Evolutionary conservation across 2,329 filamentous ascomycete species (phyloP).

Genomic region (Phaeophleospora eucalypticola): DNA sequence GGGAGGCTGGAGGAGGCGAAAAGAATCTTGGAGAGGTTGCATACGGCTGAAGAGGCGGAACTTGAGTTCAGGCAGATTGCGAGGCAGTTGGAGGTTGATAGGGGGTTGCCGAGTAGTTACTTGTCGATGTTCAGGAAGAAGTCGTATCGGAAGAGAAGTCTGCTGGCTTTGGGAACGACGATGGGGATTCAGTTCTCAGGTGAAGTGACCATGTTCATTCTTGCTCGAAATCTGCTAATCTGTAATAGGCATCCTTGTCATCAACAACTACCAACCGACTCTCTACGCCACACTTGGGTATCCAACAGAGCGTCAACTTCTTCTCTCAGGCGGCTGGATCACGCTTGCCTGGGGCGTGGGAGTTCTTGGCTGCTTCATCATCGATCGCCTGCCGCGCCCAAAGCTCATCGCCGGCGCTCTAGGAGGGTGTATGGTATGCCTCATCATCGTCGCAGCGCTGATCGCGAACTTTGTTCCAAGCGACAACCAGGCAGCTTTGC

Average conservation of each 20-base stretch:
- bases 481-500: constrained; percentile 7
- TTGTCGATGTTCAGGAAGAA: constrained; percentile 5
- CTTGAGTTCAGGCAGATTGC: constrained; percentile 3
- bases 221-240: background rate
- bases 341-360: constrained; percentile 4
- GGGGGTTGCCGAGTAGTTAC: constrained; percentile 1
- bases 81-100: constrained; percentile 1
- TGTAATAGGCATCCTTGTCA: constrained; percentile 1
- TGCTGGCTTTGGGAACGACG: constrained; percentile 2
- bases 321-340: constrained; percentile 4
- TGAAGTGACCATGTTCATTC: background rate
- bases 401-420: constrained; percentile 2
- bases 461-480: constrained; percentile 8
- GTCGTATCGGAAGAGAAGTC: constrained; percentile 3
- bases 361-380: constrained; percentile 4
- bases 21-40: constrained; percentile 1
- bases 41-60: constrained; percentile 1
- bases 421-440: constrained; percentile 9
- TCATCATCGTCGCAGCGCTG: constrained; percentile 12
- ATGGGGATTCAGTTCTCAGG: constrained; percentile 6
- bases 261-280: constrained; percentile 7
- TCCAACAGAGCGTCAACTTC: constrained; percentile 1
- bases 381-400: constrained; percentile 2
- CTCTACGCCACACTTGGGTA: constrained; percentile 6
- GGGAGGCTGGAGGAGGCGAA: background rate